A percentile compares a stretch with the other conserved stretches of the same genome.
phyloP scores from a whole-genome alignment of 176 grass and related monocot species.

The Cenchrus fungigraminus region DNA sequence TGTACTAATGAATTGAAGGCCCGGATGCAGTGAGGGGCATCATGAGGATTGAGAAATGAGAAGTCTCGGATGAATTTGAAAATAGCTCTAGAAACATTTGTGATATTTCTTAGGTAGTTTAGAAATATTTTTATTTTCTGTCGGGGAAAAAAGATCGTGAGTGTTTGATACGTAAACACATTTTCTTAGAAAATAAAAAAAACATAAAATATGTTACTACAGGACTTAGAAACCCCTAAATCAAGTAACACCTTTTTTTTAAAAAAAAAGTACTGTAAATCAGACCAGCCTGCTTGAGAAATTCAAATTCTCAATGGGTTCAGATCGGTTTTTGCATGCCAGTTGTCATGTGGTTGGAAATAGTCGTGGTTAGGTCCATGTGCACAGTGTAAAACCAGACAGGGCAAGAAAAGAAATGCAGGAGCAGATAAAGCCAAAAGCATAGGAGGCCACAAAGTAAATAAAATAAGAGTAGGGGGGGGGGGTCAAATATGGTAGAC shows the following conservation, averaged over 20 bases:
- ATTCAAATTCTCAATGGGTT: background rate
- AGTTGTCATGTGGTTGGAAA: constrained; percentile 49
- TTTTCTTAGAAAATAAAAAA: background rate
- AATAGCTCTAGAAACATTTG: background rate
- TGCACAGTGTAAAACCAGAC: constrained; percentile 53
- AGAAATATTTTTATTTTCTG: background rate
- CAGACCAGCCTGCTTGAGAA: background rate
- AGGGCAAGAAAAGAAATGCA: constrained; percentile 27
- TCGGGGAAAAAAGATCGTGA: background rate
- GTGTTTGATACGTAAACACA: too few relatives aligned
- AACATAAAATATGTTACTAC: background rate
- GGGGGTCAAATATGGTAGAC: constrained; percentile 58
- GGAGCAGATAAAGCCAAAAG: constrained; percentile 62
- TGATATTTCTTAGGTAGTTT: background rate
- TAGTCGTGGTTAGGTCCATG: constrained; percentile 56
- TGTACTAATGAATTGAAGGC: background rate
- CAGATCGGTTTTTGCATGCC: constrained; percentile 26
- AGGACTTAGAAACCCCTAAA: background rate
- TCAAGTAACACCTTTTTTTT: background rate
- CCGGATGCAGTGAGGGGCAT: background rate
- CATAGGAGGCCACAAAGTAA: constrained; percentile 45
- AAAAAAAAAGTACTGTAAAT: background rate
- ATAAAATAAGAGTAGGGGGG: constrained; percentile 41
- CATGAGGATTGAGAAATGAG: background rate
- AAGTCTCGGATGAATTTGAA: background rate